Evolutionary conservation across 2,329 filamentous ascomycete species (phyloP).

Genomic region (Leptographium galeiforme): DNA sequence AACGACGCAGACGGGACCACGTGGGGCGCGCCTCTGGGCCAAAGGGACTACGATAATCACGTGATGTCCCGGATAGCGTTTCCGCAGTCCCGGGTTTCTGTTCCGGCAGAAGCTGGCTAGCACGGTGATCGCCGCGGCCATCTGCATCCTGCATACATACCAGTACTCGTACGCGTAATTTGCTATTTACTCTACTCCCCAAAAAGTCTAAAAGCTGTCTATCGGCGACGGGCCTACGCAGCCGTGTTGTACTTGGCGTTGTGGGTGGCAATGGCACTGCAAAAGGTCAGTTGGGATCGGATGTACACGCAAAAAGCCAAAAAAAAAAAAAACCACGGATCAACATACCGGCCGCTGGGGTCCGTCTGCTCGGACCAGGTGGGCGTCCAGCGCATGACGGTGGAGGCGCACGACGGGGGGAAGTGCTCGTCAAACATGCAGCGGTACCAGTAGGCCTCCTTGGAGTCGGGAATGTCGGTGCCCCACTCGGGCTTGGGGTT

Average conservation of each 20-base stretch:
- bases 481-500: conserved; percentile 97
- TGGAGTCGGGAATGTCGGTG: conserved; percentile 79
- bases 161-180: no score
- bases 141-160: background rate
- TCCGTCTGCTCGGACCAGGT: conserved; percentile 96
- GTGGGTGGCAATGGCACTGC: conserved; percentile 65
- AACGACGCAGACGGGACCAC: background rate
- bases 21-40: background rate
- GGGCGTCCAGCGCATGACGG: conserved; percentile 91
- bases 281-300: no score
- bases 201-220: no score
- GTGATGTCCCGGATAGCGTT: no score
- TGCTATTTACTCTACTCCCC: no score
- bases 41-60: no score
- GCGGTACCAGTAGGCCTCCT: conserved; percentile 99
- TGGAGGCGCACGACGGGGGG: conserved; percentile 78
- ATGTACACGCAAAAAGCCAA: no score
- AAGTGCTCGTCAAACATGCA: conserved; percentile 99
- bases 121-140: no score
- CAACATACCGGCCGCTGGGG: conserved; percentile 70
- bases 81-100: no score
- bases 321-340: no score
- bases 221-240: background rate
- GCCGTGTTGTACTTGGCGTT: conserved; percentile 54
- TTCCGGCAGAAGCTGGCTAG: no score